Evolutionary conservation across 371 early-diverging fungal genomes (phyloP).

Genomic region (Apophysomyces sp.): DNA sequence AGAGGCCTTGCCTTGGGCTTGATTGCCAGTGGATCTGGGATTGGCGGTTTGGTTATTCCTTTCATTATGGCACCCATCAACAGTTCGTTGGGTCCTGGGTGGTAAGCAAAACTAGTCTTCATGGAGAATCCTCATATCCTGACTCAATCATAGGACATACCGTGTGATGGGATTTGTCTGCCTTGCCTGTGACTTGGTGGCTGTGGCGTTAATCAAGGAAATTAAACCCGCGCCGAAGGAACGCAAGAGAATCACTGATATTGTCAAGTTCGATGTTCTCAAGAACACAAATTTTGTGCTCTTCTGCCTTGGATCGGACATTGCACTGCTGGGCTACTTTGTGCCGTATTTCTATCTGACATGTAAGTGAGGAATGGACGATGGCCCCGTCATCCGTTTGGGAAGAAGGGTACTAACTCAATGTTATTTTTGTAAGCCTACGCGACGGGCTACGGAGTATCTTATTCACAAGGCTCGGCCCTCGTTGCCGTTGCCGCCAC

Average conservation of each 20-base stretch:
- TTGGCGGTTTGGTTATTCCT: constrained; percentile 75
- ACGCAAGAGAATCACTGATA: constrained; percentile 25
- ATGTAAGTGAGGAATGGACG: constrained; percentile 10
- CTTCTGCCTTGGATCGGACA: constrained; percentile 39
- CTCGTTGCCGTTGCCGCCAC: constrained; percentile 43
- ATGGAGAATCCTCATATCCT: too few relatives aligned
- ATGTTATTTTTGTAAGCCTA: constrained; percentile 11
- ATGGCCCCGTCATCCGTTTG: neutral
- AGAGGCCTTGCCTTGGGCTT: constrained; percentile 79
- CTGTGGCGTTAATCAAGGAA: constrained; percentile 39
- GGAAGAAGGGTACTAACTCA: neutral
- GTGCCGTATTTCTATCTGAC: constrained; percentile 63
- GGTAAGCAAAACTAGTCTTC: too few relatives aligned
- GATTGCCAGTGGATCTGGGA: constrained; percentile 74
- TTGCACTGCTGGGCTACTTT: constrained; percentile 56
- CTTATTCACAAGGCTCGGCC: constrained; percentile 27
- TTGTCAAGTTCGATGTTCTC: constrained; percentile 44
- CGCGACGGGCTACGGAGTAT: constrained; percentile 28
- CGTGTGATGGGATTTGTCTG: constrained; percentile 56
- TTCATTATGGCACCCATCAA: constrained; percentile 64
- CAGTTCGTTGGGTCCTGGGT: constrained; percentile 52
- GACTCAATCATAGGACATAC: constrained; percentile 37
- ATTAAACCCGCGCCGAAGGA: constrained; percentile 17
- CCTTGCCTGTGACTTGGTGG: constrained; percentile 32
- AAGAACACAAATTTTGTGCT: constrained; percentile 46